phyloP scores from a whole-genome alignment of 495 filamentous ascomycete species.

The Podospora pseudopauciseta region DNA sequence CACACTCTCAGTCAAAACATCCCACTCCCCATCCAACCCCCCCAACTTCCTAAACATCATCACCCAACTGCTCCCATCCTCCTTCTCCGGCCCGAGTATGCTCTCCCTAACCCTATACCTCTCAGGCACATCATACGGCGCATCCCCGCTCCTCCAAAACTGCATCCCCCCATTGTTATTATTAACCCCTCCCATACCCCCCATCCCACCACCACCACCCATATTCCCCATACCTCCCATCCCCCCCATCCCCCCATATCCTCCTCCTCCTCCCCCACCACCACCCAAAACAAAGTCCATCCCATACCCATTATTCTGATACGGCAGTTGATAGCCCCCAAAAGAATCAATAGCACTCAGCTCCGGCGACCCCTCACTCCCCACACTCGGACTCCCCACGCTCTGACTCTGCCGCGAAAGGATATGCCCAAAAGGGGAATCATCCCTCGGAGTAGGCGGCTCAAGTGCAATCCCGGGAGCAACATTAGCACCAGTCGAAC shows the following conservation, averaged over 20 bases:
- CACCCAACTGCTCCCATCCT: constrained; percentile 32
- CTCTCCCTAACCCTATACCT: constrained; percentile 29
- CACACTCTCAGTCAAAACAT: constrained; percentile 30
- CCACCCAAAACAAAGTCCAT: background rate
- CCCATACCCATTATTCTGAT: background rate
- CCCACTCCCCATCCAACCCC: constrained; percentile 28
- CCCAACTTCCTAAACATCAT: constrained; percentile 31
- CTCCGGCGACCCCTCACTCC: background rate
- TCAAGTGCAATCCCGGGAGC: constrained; percentile 13
- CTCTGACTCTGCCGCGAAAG: background rate
- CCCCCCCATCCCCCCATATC: background rate
- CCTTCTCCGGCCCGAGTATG: constrained; percentile 29
- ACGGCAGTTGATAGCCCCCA: background rate
- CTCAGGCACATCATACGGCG: constrained; percentile 35
- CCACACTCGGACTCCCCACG: background rate
- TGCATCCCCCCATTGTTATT: background rate
- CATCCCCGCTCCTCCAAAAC: constrained; percentile 22
- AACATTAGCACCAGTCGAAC: background rate
- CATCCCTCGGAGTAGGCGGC: constrained; percentile 20
- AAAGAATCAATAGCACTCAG: background rate
- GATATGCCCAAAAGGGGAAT: background rate
- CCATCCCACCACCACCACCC: background rate
- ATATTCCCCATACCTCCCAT: background rate
- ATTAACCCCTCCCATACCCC: background rate
- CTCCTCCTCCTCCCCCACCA: background rate